Evolutionary conservation across 768 basidiomycete species (phyloP).

Genomic region (Serendipita sp.): DNA sequence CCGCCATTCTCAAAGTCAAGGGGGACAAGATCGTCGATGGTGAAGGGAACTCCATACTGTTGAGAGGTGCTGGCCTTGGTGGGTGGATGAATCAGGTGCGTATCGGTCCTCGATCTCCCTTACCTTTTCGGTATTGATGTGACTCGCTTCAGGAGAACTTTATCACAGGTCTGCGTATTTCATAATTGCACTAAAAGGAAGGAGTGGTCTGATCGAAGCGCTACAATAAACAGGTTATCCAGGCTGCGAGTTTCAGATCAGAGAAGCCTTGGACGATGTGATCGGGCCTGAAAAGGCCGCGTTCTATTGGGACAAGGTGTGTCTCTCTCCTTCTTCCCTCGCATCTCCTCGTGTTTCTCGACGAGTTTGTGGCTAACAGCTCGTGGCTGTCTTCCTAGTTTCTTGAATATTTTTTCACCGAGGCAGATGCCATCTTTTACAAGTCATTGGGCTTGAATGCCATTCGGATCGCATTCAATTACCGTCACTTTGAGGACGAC

Average conservation of each 20-base stretch:
- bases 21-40: constrained; percentile 47
- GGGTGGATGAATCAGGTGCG: constrained; percentile 54
- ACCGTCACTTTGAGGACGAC: constrained; percentile 66
- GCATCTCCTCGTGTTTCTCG: neutral
- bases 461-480: constrained; percentile 62
- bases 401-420: constrained; percentile 70
- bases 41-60: constrained; percentile 39
- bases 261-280: constrained; percentile 46
- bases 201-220: constrained; percentile 9
- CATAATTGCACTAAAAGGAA: neutral
- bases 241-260: constrained; percentile 67
- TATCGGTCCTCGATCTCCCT: constrained; percentile 31
- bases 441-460: constrained; percentile 66
- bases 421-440: constrained; percentile 61
- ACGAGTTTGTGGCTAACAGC: neutral
- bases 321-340: constrained; percentile 4
- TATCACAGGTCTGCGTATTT: constrained; percentile 34
- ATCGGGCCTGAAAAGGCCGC: constrained; percentile 54
- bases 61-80: constrained; percentile 63
- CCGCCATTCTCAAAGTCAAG: constrained; percentile 21
- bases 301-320: constrained; percentile 73
- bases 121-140: neutral
- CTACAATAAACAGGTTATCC: constrained; percentile 38
- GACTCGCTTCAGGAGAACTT: constrained; percentile 43
- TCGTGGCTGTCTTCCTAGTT: constrained; percentile 30